Evolutionary conservation across 192 early-diverging fungal genomes (phyloP).

Genomic region (Mortierella claussenii): DNA sequence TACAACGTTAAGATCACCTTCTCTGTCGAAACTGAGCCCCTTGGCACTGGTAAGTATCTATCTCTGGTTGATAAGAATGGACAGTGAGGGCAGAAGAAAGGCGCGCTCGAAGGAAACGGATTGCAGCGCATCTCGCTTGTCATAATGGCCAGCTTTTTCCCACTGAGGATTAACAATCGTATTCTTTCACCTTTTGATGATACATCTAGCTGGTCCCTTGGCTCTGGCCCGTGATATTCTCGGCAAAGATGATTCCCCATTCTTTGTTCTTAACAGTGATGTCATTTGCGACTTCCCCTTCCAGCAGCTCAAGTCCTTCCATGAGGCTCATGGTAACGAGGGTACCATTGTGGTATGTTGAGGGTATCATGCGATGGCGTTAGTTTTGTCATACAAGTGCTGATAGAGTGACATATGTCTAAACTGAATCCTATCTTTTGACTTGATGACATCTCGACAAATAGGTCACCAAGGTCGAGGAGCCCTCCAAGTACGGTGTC

Average conservation of each 20-base stretch:
- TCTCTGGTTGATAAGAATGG: too few relatives aligned
- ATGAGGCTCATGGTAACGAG: conserved; percentile 89
- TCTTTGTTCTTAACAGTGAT: conserved; percentile 99
- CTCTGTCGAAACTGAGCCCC: conserved; percentile 95
- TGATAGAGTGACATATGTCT: background rate
- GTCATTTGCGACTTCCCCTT: conserved; percentile 99
- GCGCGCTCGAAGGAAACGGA: too few relatives aligned
- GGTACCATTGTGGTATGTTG: conserved; percentile 89
- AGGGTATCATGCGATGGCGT: background rate
- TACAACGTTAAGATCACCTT: conserved; percentile 95
- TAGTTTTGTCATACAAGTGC: background rate
- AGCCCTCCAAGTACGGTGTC: conserved; percentile 99
- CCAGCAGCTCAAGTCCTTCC: conserved; percentile 89
- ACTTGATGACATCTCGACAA: background rate
- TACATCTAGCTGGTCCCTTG: conserved; percentile 80
- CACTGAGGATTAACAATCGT: background rate
- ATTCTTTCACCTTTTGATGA: too few relatives aligned
- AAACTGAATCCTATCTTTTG: background rate
- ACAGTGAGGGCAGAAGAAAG: too few relatives aligned
- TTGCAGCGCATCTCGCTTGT: too few relatives aligned
- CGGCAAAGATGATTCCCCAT: conserved; percentile 89
- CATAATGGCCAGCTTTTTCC: too few relatives aligned
- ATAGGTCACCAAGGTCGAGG: conserved; percentile 93
- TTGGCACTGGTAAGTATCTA: conserved; percentile 77
- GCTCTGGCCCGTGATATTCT: conserved; percentile 95